Evolutionary conservation across 306 rosid species (phyloP).

Genomic region (Quillaja saponaria): DNA sequence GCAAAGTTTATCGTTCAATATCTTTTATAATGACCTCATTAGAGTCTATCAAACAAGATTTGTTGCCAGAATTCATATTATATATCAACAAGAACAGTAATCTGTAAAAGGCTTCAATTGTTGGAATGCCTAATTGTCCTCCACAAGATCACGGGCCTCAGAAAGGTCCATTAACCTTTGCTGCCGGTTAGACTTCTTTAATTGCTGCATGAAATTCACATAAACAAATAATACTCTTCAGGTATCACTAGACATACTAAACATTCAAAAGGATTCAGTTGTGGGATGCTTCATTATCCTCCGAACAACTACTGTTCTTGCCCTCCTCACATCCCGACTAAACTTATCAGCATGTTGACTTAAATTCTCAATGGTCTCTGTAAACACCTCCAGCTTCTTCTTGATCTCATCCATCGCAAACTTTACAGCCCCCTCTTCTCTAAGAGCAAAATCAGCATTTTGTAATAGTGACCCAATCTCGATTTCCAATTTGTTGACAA

Average conservation of each 20-base stretch:
- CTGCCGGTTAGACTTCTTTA: conserved; percentile 8
- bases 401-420: conserved; percentile 74
- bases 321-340: conserved; percentile 56
- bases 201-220: background rate
- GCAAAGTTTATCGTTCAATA: too few relatives aligned
- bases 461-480: conserved; percentile 52
- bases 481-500: conserved; percentile 50
- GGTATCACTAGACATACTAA: conserved; percentile 31
- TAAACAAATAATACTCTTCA: conserved; percentile 8
- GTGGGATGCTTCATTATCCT: conserved; percentile 49
- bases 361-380: conserved; percentile 55
- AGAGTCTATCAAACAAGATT: too few relatives aligned
- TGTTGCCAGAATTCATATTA: too few relatives aligned
- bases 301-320: conserved; percentile 69
- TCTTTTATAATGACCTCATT: too few relatives aligned
- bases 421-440: conserved; percentile 65
- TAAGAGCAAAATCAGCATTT: conserved; percentile 63
- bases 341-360: conserved; percentile 65
- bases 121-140: too few relatives aligned
- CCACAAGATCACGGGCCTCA: too few relatives aligned
- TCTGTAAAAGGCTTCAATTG: too few relatives aligned
- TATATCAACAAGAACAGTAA: too few relatives aligned
- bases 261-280: conserved; percentile 26
- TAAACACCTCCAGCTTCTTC: conserved; percentile 66
- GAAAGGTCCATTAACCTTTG: too few relatives aligned